These are phyloP conservation scores for Trametes cubensis DNA, from an alignment of 768 basidiomycete species.

Conservation along the genomic window DNA sequence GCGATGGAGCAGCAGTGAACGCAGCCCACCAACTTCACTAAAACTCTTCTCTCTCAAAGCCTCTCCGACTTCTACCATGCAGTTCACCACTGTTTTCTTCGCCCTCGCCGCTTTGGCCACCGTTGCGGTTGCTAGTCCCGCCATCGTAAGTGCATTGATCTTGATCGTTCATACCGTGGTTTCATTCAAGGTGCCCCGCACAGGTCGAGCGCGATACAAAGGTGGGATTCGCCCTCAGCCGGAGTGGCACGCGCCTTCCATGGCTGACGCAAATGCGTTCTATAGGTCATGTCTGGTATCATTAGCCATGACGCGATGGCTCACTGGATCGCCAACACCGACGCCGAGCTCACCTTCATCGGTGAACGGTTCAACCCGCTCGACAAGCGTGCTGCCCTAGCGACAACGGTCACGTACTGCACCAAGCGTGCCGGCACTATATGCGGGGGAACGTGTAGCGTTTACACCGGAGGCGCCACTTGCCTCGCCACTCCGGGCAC, in stretches of 20 bases:
- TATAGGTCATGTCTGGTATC: not conserved
- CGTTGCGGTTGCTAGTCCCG: slow-evolving; percentile 2
- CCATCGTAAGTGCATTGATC: not conserved
- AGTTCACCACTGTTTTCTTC: slow-evolving; percentile 1
- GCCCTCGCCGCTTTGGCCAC: slow-evolving; percentile 3
- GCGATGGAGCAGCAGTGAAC: slow-evolving; percentile 1
- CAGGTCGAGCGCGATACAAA: not conserved
- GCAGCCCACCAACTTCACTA: not conserved
- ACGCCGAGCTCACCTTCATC: slow-evolving; percentile 30
- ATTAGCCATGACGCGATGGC: slow-evolving; percentile 15
- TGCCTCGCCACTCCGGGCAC: slow-evolving; percentile 37
- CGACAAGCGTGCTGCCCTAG: slow-evolving; percentile 22
- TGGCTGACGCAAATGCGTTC: not conserved
- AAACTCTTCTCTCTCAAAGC: not conserved
- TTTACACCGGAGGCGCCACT: slow-evolving; percentile 33
- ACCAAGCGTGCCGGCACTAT: slow-evolving; percentile 23
- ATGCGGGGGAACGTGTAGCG: slow-evolving; percentile 38
- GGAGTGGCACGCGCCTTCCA: not conserved
- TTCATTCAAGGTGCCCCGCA: too few relatives aligned
- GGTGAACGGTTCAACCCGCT: slow-evolving; percentile 27
- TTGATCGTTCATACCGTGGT: not conserved
- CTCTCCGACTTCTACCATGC: not conserved
- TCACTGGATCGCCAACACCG: slow-evolving; percentile 24
- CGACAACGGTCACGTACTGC: slow-evolving; percentile 37
- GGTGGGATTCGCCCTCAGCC: too few relatives aligned